These are phyloP conservation scores for Aspergillus aculeatinus DNA, from an alignment of 2,329 filamentous ascomycete genomes.

Conservation along the genomic window DNA sequence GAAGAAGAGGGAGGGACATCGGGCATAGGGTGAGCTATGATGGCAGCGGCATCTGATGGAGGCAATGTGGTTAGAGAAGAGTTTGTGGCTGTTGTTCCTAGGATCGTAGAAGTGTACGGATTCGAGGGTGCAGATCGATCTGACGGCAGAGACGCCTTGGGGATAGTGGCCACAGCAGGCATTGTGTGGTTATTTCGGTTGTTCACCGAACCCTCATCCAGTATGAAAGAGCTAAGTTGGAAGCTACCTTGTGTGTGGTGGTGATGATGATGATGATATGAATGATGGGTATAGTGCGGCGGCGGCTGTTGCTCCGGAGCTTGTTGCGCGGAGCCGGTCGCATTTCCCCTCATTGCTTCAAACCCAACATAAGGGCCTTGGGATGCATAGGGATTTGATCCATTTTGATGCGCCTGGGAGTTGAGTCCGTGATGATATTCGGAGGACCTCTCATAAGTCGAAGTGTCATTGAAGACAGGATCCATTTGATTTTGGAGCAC, in stretches of 20 bases:
- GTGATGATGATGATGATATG: conserved; percentile 10
- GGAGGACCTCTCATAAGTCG: conserved; percentile 53
- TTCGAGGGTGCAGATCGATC: conserved; percentile 18
- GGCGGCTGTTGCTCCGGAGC: conserved; percentile 19
- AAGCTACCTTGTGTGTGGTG: conserved; percentile 33
- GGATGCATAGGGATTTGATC: not conserved
- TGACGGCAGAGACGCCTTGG: conserved; percentile 19
- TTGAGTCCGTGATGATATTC: conserved; percentile 24
- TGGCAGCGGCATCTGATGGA: conserved; percentile 29
- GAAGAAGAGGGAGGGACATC: conserved; percentile 25
- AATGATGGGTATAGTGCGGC: conserved; percentile 5
- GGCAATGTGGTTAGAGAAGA: conserved; percentile 25
- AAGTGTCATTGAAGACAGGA: conserved; percentile 66
- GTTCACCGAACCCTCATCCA: conserved; percentile 25
- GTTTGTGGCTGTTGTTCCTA: conserved; percentile 17
- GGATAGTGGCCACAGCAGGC: conserved; percentile 18
- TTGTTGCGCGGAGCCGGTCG: conserved; percentile 15
- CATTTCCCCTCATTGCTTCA: conserved; percentile 12
- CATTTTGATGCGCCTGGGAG: conserved; percentile 14
- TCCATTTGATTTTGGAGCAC: conserved; percentile 72
- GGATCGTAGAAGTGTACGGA: conserved; percentile 15
- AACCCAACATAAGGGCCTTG: conserved; percentile 18
- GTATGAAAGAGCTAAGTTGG: conserved; percentile 26
- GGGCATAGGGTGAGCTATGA: conserved; percentile 24
- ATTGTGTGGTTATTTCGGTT: conserved; percentile 28